These are phyloP conservation scores for Dictyostelium firmibasis DNA, from an alignment of 78 protist genomes.

Conservation along the genomic window DNA sequence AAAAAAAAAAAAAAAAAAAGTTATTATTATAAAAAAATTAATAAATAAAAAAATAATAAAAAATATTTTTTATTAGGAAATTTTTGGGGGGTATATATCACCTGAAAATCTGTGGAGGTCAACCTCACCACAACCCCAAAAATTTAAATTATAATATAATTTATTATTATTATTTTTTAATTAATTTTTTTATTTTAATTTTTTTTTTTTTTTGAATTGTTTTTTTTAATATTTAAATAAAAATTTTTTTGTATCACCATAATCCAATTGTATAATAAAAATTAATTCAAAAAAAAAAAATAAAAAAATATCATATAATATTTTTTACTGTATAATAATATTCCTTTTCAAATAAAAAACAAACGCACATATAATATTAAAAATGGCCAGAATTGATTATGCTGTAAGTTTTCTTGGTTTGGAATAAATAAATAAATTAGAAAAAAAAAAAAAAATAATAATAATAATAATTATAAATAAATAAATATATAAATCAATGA, in stretches of 20 bases:
- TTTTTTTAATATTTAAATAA: too few relatives aligned
- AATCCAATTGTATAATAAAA: neutral
- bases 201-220: too few relatives aligned
- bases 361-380: neutral
- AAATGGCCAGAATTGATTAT: slow-evolving; percentile 9
- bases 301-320: neutral
- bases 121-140: neutral
- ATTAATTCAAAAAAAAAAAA: neutral
- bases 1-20: too few relatives aligned
- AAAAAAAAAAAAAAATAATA: neutral
- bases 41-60: too few relatives aligned
- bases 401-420: neutral
- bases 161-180: too few relatives aligned
- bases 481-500: neutral
- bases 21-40: too few relatives aligned
- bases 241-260: neutral
- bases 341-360: neutral
- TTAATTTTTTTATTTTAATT: too few relatives aligned
- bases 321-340: neutral
- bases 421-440: too few relatives aligned
- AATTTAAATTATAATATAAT: too few relatives aligned
- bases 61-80: neutral
- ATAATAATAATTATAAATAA: neutral
- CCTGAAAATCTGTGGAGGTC: neutral
- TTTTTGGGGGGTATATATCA: neutral